Conservation (phyloP, 2,329 filamentous ascomycete genomes). For the Fusarium ambrosium region DNA sequence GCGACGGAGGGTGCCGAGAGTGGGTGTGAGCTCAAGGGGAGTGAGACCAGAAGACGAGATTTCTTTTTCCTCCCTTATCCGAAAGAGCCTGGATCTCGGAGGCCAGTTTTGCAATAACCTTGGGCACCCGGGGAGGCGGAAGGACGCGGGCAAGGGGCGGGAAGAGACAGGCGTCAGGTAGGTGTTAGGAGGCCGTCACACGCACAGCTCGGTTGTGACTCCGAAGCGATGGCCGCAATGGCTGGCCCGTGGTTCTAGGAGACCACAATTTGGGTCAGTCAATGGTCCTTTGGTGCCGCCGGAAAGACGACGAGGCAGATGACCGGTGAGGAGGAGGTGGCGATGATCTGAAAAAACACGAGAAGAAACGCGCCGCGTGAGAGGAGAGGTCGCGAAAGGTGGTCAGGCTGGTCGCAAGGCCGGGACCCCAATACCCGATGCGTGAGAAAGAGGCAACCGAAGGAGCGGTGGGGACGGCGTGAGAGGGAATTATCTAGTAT, state of each 20-base stretch:
- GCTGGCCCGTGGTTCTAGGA: slow-evolving; percentile 28
- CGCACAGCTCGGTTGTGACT: slow-evolving; percentile 34
- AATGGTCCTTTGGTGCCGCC: slow-evolving; percentile 27
- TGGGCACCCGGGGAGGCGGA: slow-evolving; percentile 20
- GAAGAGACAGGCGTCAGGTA: slow-evolving; percentile 29
- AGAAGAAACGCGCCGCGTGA: slow-evolving; percentile 38
- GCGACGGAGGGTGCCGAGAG: slow-evolving; percentile 25
- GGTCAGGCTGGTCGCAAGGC: slow-evolving; percentile 38
- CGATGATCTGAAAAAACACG: slow-evolving; percentile 25
- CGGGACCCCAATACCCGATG: slow-evolving; percentile 25
- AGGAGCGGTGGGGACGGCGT: slow-evolving; percentile 6
- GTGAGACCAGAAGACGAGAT: slow-evolving; percentile 27
- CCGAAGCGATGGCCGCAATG: slow-evolving; percentile 28
- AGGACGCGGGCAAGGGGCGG: slow-evolving; percentile 24
- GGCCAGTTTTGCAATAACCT: slow-evolving; percentile 13
- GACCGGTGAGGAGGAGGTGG: slow-evolving; percentile 23
- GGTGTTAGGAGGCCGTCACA: slow-evolving; percentile 35
- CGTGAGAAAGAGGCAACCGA: slow-evolving; percentile 16
- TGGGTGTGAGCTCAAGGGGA: slow-evolving; percentile 32
- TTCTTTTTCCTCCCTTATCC: slow-evolving; percentile 6
- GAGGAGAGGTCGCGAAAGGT: slow-evolving; percentile 39
- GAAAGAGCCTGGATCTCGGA: slow-evolving; percentile 3
- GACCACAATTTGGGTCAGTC: slow-evolving; percentile 22
- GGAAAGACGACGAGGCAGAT: slow-evolving; percentile 7
- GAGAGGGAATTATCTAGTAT: slow-evolving; percentile 17